These are phyloP conservation scores for Theileria parva DNA, from an alignment of 169 alveolate genomes.

Conservation along the genomic window DNA sequence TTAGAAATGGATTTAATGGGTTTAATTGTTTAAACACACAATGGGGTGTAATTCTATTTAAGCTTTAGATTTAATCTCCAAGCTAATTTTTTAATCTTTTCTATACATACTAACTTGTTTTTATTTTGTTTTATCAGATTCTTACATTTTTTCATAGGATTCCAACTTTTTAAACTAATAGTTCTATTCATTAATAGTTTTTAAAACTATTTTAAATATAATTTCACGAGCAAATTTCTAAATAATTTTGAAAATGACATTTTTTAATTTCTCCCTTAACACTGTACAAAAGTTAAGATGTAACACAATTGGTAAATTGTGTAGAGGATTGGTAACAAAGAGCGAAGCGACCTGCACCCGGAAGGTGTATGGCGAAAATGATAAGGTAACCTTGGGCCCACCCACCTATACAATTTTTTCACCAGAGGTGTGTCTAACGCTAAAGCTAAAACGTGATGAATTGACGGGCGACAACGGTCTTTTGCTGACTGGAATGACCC, in stretches of 20 bases:
- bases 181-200: background rate
- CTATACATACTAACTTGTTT: background rate
- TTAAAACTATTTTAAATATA: background rate
- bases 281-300: background rate
- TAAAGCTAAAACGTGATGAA: conserved; percentile 58
- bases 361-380: conserved; percentile 36
- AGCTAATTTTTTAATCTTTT: background rate
- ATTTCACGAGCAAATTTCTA: background rate
- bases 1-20: background rate
- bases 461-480: conserved; percentile 47
- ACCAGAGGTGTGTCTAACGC: conserved; percentile 47
- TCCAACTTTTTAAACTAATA: background rate
- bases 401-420: conserved; percentile 65
- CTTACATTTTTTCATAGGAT: background rate
- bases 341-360: conserved; percentile 66
- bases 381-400: conserved; percentile 45
- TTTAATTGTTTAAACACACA: conserved; percentile 14
- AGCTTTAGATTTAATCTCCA: conserved; percentile 16
- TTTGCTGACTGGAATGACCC: conserved; percentile 61
- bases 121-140: background rate
- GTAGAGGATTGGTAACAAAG: conserved; percentile 4
- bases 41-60: conserved; percentile 9
- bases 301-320: background rate
- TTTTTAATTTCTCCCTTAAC: background rate
- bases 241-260: background rate